Evolutionary conservation across 2,329 filamentous ascomycete genomes (phyloP).

Genomic region (Aureobasidium sp.): DNA sequence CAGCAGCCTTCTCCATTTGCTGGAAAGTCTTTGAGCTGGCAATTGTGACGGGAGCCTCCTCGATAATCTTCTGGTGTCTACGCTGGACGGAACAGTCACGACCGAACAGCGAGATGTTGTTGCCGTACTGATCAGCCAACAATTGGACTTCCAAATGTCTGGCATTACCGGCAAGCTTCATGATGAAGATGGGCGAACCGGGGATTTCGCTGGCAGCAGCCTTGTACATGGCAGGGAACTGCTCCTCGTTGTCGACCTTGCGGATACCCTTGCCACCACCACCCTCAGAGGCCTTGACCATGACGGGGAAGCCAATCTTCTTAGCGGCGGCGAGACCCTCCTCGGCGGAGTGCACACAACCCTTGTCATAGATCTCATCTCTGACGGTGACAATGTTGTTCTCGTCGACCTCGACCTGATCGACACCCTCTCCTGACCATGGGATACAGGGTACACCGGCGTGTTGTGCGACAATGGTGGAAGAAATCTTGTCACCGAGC

Average conservation of each 20-base stretch:
- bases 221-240: constrained; percentile 83
- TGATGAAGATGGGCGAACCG: constrained; percentile 98
- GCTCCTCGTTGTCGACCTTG: constrained; percentile 79
- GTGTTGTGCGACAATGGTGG: constrained; percentile 97
- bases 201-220: constrained; percentile 96
- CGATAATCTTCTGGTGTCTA: constrained; percentile 98
- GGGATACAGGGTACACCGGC: constrained; percentile 94
- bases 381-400: constrained; percentile 87
- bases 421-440: constrained; percentile 95
- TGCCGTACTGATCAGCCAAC: constrained; percentile 96
- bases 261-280: constrained; percentile 99
- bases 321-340: constrained; percentile 82
- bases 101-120: constrained; percentile 98
- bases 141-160: constrained; percentile 96
- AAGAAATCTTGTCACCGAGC: constrained; percentile 98
- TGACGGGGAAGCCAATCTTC: constrained; percentile 95
- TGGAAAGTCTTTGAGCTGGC: constrained; percentile 84
- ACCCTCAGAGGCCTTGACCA: constrained; percentile 99
- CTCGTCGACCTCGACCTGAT: constrained; percentile 69
- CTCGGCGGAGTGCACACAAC: constrained; percentile 82
- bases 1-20: constrained; percentile 93
- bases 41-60: constrained; percentile 96
- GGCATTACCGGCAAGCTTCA: constrained; percentile 97
- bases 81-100: constrained; percentile 98
- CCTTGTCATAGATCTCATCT: constrained; percentile 78